These are phyloP conservation scores for Aspergillus sclerotiicarbonarius DNA, from an alignment of 495 filamentous ascomycete species.

Conservation along the genomic window DNA sequence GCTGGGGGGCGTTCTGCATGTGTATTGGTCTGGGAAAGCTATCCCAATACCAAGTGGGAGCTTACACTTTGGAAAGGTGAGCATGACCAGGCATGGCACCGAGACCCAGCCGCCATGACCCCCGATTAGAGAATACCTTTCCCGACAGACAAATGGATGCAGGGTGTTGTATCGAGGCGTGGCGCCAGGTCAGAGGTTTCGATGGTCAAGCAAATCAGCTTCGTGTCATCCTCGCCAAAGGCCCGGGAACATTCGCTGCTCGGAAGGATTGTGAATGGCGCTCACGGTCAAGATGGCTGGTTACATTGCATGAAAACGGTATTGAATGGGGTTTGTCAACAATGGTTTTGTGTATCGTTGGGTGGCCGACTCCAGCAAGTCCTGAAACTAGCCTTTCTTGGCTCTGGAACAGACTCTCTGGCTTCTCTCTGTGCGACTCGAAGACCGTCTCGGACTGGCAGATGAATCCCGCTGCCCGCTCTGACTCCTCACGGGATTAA, in stretches of 20 bases:
- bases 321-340: slow-evolving; percentile 7
- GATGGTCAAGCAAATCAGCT: neutral
- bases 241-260: neutral
- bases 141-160: neutral
- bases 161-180: neutral
- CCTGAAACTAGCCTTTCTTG: neutral
- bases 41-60: neutral
- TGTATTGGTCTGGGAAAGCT: neutral
- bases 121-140: neutral
- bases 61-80: neutral
- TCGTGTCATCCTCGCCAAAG: neutral
- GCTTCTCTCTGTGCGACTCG: slow-evolving; percentile 7
- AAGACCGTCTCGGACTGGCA: slow-evolving; percentile 3
- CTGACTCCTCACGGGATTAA: slow-evolving; percentile 8
- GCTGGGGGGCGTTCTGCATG: neutral
- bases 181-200: neutral
- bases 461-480: neutral
- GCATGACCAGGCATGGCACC: neutral
- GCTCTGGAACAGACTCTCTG: neutral
- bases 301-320: slow-evolving; percentile 18
- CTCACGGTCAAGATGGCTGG: slow-evolving; percentile 10
- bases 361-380: neutral
- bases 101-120: neutral
- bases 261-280: slow-evolving; percentile 3
- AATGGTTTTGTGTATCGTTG: slow-evolving; percentile 8